Evolutionary conservation across 768 basidiomycete genomes (phyloP).

Genomic region (Lactifluus rugatus): DNA sequence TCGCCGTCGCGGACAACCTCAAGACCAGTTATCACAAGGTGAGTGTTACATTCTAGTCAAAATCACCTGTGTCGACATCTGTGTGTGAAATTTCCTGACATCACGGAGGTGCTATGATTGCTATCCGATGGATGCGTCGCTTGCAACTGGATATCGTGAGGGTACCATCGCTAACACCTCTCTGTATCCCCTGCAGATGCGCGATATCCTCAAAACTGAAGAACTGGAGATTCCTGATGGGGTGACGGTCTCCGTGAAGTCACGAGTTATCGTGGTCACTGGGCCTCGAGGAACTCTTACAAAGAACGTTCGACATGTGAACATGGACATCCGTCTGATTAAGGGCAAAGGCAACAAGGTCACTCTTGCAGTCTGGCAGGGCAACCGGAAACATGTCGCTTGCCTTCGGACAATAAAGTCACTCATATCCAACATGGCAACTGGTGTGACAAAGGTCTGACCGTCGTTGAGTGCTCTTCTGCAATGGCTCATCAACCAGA

Average conservation of each 20-base stretch:
- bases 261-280: conserved; percentile 82
- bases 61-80: not conserved
- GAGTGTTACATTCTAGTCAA: conserved; percentile 18
- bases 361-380: conserved; percentile 94
- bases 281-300: conserved; percentile 89
- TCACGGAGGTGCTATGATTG: not conserved
- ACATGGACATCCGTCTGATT: conserved; percentile 85
- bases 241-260: conserved; percentile 81
- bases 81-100: not conserved
- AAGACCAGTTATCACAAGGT: conserved; percentile 27
- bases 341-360: conserved; percentile 75
- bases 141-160: conserved; percentile 25
- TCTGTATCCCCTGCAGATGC: conserved; percentile 50
- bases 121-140: conserved; percentile 32
- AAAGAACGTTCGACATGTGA: conserved; percentile 86
- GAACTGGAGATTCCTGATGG: conserved; percentile 81
- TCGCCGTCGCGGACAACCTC: conserved; percentile 25
- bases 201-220: conserved; percentile 89
- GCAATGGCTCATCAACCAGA: not conserved
- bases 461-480: not conserved
- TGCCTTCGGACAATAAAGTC: conserved; percentile 95
- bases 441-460: conserved; percentile 85
- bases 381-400: conserved; percentile 95
- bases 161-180: conserved; percentile 20
- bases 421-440: conserved; percentile 95